Percentiles rank a stretch among this genome's conserved stretches.
Evolutionary conservation across 345 rosid species (phyloP).

Genomic region (Raphanus raphanistrum): DNA sequence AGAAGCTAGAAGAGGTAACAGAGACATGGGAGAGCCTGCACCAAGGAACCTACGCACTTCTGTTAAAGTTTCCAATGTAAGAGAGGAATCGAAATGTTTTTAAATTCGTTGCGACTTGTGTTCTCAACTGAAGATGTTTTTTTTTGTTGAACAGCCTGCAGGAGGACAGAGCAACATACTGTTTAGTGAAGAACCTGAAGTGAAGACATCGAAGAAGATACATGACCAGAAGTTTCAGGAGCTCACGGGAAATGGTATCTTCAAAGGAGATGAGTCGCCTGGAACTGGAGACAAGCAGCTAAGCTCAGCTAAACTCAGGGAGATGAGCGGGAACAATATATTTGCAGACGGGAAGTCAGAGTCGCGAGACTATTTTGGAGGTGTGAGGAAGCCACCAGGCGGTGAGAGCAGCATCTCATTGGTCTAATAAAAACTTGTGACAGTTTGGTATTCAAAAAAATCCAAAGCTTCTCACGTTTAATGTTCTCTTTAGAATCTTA

Average conservation of each 20-base stretch:
- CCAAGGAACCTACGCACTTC: conserved; percentile 68
- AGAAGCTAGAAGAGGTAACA: conserved; percentile 60
- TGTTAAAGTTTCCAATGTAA: conserved; percentile 76
- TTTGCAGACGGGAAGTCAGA: conserved; percentile 80
- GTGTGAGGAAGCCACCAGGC: conserved; percentile 85
- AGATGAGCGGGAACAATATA: conserved; percentile 80
- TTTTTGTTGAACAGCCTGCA: conserved; percentile 53
- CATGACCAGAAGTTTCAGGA: conserved; percentile 70
- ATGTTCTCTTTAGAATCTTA: conserved; percentile 10
- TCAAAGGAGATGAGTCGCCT: conserved; percentile 67
- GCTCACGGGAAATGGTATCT: conserved; percentile 75
- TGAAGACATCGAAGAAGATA: conserved; percentile 73
- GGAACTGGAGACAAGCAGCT: conserved; percentile 67
- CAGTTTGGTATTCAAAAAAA: not conserved
- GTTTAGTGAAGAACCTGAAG: conserved; percentile 59
- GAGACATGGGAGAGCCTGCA: conserved; percentile 69
- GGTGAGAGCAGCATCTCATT: conserved; percentile 82
- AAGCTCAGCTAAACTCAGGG: conserved; percentile 74
- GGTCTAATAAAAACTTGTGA: conserved; percentile 19
- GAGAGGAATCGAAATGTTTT: too few relatives aligned
- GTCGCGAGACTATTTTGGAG: conserved; percentile 69
- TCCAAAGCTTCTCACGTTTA: conserved; percentile 11
- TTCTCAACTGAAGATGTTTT: too few relatives aligned
- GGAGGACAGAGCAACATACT: conserved; percentile 79
- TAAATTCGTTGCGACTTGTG: too few relatives aligned